phyloP scores from a whole-genome alignment of 805 yeast species.

The Tetrapisispora phaffii region DNA sequence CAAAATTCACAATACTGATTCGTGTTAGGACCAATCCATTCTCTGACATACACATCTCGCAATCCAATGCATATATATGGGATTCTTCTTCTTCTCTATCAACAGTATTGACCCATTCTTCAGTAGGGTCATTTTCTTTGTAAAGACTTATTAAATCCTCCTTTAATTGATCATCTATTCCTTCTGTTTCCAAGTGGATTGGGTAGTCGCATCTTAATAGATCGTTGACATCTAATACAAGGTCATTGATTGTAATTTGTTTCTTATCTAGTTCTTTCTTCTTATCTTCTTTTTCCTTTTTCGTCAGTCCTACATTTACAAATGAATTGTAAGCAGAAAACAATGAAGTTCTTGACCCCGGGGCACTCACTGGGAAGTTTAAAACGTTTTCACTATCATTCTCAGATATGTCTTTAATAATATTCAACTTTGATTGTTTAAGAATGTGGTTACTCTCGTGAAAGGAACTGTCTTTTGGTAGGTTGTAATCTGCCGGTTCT shows the following conservation, averaged over 20 bases:
- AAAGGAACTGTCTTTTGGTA: slow-evolving; percentile 12
- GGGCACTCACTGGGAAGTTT: slow-evolving; percentile 44
- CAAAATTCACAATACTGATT: slow-evolving; percentile 60
- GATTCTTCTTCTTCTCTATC: slow-evolving; percentile 47
- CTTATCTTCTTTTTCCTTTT: slow-evolving; percentile 41
- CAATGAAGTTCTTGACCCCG: slow-evolving; percentile 54
- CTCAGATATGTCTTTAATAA: slow-evolving; percentile 2
- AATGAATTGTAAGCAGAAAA: slow-evolving; percentile 49
- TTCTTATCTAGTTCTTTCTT: slow-evolving; percentile 22
- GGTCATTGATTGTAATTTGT: slow-evolving; percentile 40
- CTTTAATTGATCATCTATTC: slow-evolving; percentile 7
- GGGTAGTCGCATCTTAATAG: slow-evolving; percentile 49
- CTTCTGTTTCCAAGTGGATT: slow-evolving; percentile 37
- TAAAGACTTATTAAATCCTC: slow-evolving; percentile 2
- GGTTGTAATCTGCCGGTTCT: slow-evolving; percentile 33
- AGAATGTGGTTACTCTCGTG: slow-evolving; percentile 4
- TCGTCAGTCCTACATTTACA: slow-evolving; percentile 45
- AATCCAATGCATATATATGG: slow-evolving; percentile 72
- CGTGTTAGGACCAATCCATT: slow-evolving; percentile 63
- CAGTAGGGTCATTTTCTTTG: slow-evolving; percentile 3
- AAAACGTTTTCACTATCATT: slow-evolving; percentile 6
- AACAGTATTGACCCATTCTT: slow-evolving; percentile 44
- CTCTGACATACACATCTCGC: slow-evolving; percentile 79
- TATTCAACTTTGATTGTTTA: slow-evolving; percentile 2
- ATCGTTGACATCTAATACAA: slow-evolving; percentile 42